Evolutionary conservation across 1,139 yeast genomes (phyloP).

Genomic region (Candida gigantensis): DNA sequence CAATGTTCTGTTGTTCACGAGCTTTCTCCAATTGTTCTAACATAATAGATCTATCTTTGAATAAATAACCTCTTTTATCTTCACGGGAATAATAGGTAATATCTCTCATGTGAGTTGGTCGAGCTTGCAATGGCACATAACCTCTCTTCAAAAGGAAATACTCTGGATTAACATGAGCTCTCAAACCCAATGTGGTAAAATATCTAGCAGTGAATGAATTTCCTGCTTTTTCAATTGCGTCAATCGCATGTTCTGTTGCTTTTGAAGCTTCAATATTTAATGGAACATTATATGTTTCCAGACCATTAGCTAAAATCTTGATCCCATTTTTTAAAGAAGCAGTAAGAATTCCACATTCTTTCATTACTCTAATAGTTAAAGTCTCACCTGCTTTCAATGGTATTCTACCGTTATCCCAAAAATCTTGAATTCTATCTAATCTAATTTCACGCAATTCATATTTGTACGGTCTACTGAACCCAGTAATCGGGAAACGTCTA

Average conservation of each 20-base stretch:
- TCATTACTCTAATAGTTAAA: conserved; percentile 64
- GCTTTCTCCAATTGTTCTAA: conserved; percentile 38
- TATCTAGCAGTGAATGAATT: conserved; percentile 75
- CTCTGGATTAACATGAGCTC: conserved; percentile 77
- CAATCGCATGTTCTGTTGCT: conserved; percentile 76
- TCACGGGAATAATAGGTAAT: conserved; percentile 75
- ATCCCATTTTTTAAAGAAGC: conserved; percentile 80
- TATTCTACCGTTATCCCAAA: conserved; percentile 68
- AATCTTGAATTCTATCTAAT: conserved; percentile 59
- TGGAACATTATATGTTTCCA: conserved; percentile 55
- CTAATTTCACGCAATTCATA: conserved; percentile 54
- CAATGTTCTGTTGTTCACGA: conserved; percentile 24
- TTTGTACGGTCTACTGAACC: conserved; percentile 63
- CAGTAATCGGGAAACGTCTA: conserved; percentile 86
- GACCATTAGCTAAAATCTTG: conserved; percentile 73
- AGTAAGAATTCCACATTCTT: conserved; percentile 68
- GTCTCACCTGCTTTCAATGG: conserved; percentile 64
- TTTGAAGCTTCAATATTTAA: conserved; percentile 77
- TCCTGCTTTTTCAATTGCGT: conserved; percentile 68
- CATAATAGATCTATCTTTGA: conserved; percentile 38
- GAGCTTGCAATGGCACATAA: conserved; percentile 78
- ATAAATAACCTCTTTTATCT: conserved; percentile 75
- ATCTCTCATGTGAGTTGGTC: conserved; percentile 83
- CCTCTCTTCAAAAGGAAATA: conserved; percentile 69
- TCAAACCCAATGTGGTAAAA: conserved; percentile 64